Base-by-base conservation (phyloP, 1,139 yeast genomes). In the Taphrina populina region DNA sequence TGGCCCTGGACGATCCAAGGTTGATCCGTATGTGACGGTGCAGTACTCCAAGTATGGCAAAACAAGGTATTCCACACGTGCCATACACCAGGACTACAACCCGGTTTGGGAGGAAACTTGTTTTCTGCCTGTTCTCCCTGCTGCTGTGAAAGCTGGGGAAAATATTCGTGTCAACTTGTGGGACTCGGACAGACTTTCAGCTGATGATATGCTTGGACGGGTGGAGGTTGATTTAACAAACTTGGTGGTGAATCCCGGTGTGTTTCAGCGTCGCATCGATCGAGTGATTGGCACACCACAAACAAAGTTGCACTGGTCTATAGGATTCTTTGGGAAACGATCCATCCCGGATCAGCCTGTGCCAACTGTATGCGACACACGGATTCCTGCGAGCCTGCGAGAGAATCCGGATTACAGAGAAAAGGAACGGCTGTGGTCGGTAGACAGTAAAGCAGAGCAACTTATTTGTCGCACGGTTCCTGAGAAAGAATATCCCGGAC, bases 151-250 rank as follows among this genome's bases (percentile, higher is more conserved):
- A 29, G 57, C 59, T 19, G 59, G 53, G 10, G 59, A 57, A 27
- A 46, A 45, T 23, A 35, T 57, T 17, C 39, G 54, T 3, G 24
- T 57, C 30, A 45, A 57, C 13, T 34, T 57, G 11, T 57, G 59
- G 59, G 59, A 57, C 24, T 53, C 57, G 27, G 59, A 57, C 34
- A 20, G 59, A 10, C 30, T 57, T 27, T 36, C 52, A 11, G 51
- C 57, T 7, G 59, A 57, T 39, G 59, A 57, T 35, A 35, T 57
- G 20, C 52, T 57, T 13, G 59, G 59, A 4, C 40, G 59, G 7
- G 51, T 47, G 10, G 56, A 57, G 17, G 8, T 57, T 13, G 59
- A 52, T 26, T 32, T 57, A 15, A 27, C 40, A 15, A 33, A 19
- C 13, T 44, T 57, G 4, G 44, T 57, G 20, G 44, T 40, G 17